Percentiles rank a stretch among this genome's conserved stretches.
Evolutionary conservation across 192 early-diverging fungal species (phyloP).

Genomic region (Linnemannia exigua): DNA sequence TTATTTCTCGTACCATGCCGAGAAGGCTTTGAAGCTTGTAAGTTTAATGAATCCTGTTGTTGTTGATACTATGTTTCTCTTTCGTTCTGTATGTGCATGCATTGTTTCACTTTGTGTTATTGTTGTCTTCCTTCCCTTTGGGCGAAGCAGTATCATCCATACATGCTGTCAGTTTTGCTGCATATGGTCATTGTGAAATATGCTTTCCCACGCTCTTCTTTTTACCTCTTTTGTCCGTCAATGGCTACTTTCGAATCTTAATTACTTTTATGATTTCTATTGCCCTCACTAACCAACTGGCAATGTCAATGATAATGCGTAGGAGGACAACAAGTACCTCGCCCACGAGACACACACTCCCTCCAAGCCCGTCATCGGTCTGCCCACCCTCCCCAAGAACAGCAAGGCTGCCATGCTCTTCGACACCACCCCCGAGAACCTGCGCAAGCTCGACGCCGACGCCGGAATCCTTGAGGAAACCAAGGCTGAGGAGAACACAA

Average conservation of each 20-base stretch:
- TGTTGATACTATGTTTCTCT: too few relatives aligned
- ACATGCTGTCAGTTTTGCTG: background rate
- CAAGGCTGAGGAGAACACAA: conserved; percentile 53
- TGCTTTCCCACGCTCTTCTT: background rate
- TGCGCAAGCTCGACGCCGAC: conserved; percentile 51
- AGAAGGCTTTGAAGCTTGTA: conserved; percentile 55
- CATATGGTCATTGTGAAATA: background rate
- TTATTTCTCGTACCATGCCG: conserved; percentile 50
- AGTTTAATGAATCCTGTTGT: background rate
- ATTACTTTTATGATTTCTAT: background rate
- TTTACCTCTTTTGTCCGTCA: conserved; percentile 5
- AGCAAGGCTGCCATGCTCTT: conserved; percentile 29
- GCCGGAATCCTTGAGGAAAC: conserved; percentile 51
- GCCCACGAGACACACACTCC: conserved; percentile 57
- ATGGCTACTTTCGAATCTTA: background rate
- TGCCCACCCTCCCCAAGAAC: conserved; percentile 19
- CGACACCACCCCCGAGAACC: conserved; percentile 54
- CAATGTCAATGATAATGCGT: background rate
- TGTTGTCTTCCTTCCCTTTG: background rate
- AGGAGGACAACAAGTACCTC: conserved; percentile 58
- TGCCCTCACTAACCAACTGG: background rate
- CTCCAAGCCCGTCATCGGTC: conserved; percentile 35
- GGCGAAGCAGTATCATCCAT: background rate
- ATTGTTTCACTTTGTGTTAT: conserved; percentile 3
- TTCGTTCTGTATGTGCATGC: background rate